phyloP scores from a whole-genome alignment of 345 rosid genomes.

The Conringia planisiliqua region DNA sequence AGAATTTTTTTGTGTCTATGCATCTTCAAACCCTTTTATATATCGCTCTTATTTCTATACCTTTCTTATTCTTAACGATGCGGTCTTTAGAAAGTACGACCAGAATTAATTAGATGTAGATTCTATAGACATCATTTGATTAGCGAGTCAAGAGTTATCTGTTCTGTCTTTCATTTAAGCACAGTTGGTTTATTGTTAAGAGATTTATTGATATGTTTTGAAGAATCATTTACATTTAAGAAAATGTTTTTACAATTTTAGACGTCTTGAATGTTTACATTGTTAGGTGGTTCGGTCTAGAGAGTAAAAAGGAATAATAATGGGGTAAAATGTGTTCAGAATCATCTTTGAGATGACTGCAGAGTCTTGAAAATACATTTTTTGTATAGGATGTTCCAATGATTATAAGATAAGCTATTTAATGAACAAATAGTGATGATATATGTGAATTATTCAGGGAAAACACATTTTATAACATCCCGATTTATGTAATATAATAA shows the following conservation, averaged over 20 bases:
- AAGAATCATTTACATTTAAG: background rate
- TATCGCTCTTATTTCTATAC: background rate
- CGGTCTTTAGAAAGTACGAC: slow-evolving; percentile 22
- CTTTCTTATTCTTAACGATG: slow-evolving; percentile 1
- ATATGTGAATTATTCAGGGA: too few species aligned
- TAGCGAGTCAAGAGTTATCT: slow-evolving; percentile 1
- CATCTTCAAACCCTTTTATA: background rate
- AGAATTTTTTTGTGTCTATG: background rate
- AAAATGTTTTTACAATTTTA: background rate
- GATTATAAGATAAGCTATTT: too few species aligned
- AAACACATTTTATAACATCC: too few species aligned
- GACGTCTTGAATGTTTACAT: background rate
- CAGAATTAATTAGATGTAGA: background rate
- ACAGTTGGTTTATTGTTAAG: background rate
- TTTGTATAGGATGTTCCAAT: too few species aligned
- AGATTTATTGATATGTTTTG: background rate
- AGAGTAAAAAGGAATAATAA: too few species aligned
- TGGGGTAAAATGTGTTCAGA: too few species aligned
- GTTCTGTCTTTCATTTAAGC: background rate
- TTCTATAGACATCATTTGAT: slow-evolving; percentile 7
- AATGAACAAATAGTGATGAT: too few species aligned
- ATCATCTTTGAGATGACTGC: too few species aligned
- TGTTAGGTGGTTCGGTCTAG: background rate
- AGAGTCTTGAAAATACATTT: too few species aligned
- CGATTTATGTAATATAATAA: too few species aligned